Conservation (phyloP, 2,329 filamentous ascomycete genomes). For the Fusarium continuum region DNA sequence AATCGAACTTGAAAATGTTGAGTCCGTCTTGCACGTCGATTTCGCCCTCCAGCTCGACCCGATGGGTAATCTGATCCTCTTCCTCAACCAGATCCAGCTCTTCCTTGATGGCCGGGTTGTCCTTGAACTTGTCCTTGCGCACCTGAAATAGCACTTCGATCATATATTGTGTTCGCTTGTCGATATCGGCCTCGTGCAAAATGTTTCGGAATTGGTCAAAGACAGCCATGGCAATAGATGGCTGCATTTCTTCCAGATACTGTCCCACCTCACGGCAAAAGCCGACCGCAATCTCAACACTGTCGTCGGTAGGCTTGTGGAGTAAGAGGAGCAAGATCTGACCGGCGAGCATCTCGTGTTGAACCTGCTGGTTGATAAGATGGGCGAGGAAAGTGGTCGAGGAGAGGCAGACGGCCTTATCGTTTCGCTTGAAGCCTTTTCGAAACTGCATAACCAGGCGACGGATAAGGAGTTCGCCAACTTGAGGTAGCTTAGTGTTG, state of each 20-base stretch:
- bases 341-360: conserved; percentile 90
- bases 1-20: conserved; percentile 95
- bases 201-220: conserved; percentile 97
- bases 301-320: conserved; percentile 95
- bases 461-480: conserved; percentile 89
- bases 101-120: conserved; percentile 88
- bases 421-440: conserved; percentile 94
- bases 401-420: conserved; percentile 93
- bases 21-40: conserved; percentile 86
- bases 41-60: conserved; percentile 81
- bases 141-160: conserved; percentile 98
- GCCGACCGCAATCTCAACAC: conserved; percentile 95
- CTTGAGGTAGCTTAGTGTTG: conserved; percentile 95
- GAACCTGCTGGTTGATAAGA: conserved; percentile 94
- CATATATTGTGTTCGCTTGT: conserved; percentile 99
- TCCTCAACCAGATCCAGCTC: conserved; percentile 96
- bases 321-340: conserved; percentile 92
- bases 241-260: conserved; percentile 95
- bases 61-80: conserved; percentile 96
- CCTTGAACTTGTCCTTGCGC: conserved; percentile 95
- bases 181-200: conserved; percentile 94
- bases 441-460: conserved; percentile 90
- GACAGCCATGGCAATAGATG: conserved; percentile 84
- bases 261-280: conserved; percentile 93
- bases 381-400: conserved; percentile 96